These are phyloP conservation scores for Cryptococcus sp. DNA, from an alignment of 1,284 basidiomycete species.

Conservation along the genomic window DNA sequence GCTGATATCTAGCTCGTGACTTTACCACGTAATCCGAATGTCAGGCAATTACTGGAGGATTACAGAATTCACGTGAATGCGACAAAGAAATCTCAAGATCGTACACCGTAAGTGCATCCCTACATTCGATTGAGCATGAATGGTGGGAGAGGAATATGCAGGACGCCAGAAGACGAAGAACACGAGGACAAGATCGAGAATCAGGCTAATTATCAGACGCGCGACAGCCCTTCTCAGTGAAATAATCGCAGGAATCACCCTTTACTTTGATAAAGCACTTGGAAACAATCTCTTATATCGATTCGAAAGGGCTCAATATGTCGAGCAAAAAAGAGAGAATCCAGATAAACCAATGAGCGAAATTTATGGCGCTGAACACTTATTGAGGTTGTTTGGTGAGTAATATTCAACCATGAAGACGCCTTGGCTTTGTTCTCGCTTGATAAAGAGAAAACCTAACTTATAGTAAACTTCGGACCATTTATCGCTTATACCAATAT, in stretches of 20 bases:
- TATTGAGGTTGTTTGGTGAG: constrained; percentile 85
- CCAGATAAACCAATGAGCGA: constrained; percentile 77
- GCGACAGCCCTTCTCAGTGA: constrained; percentile 63
- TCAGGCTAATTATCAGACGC: constrained; percentile 48
- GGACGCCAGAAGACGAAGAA: not conserved
- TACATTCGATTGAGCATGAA: not conserved
- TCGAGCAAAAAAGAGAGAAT: constrained; percentile 70
- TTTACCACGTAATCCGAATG: constrained; percentile 76
- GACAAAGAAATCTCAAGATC: constrained; percentile 47
- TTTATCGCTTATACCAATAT: constrained; percentile 89
- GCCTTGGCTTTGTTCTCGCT: too few species aligned
- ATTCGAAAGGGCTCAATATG: constrained; percentile 90
- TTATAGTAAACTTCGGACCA: constrained; percentile 54
- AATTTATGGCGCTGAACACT: constrained; percentile 92
- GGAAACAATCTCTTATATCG: constrained; percentile 89
- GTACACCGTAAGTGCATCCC: constrained; percentile 48
- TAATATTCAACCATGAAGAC: too few species aligned
- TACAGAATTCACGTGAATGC: constrained; percentile 65
- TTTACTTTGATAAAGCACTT: constrained; percentile 89
- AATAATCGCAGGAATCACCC: constrained; percentile 79
- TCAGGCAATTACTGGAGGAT: constrained; percentile 70
- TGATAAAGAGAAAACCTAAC: not conserved
- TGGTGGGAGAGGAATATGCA: not conserved
- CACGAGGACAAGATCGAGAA: not conserved
- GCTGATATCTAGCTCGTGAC: constrained; percentile 63